Percentiles rank a stretch among this genome's conserved stretches.
These are phyloP conservation scores for Talaromyces verruculosus DNA, from an alignment of 2,329 filamentous ascomycete genomes.

Conservation along the genomic window DNA sequence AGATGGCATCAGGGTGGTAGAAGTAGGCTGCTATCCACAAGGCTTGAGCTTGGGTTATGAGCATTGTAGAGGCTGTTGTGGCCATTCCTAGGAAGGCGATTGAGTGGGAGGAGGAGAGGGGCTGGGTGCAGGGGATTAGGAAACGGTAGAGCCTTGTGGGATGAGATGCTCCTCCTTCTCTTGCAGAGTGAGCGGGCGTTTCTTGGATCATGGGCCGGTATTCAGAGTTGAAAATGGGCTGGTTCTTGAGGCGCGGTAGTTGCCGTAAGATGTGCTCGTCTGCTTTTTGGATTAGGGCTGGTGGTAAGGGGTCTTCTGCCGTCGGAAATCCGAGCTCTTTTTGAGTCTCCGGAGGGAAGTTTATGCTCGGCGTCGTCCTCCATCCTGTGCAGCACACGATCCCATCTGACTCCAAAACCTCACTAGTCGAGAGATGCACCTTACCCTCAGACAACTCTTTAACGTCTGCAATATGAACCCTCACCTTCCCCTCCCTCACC, in stretches of 20 bases:
- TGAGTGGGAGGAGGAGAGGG: slow-evolving; percentile 38
- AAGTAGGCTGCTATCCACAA: slow-evolving; percentile 69
- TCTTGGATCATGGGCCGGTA: not conserved
- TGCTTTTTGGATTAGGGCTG: slow-evolving; percentile 23
- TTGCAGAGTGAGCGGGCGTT: not conserved
- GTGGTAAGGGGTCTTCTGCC: slow-evolving; percentile 10
- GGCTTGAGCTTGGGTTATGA: slow-evolving; percentile 51
- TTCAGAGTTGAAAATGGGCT: not conserved
- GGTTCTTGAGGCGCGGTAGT: slow-evolving; percentile 22
- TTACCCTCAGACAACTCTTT: slow-evolving; percentile 46
- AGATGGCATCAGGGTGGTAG: slow-evolving; percentile 27
- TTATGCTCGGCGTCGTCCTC: slow-evolving; percentile 51
- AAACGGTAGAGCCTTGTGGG: slow-evolving; percentile 51
- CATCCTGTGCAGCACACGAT: slow-evolving; percentile 60
- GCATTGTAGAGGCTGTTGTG: slow-evolving; percentile 47
- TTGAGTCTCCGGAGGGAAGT: slow-evolving; percentile 39
- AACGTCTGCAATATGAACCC: slow-evolving; percentile 58
- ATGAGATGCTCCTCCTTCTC: slow-evolving; percentile 31
- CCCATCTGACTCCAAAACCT: slow-evolving; percentile 48
- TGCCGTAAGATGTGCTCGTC: slow-evolving; percentile 19
- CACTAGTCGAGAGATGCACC: slow-evolving; percentile 52
- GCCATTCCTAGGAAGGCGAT: slow-evolving; percentile 53
- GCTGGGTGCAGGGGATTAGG: slow-evolving; percentile 45
- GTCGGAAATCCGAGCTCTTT: slow-evolving; percentile 16
- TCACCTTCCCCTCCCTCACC: slow-evolving; percentile 55